Percentiles rank a stretch among this genome's conserved stretches.
phyloP scores from a whole-genome alignment of 352 stramenopile genomes.

The Phytophthora tentaculata region DNA sequence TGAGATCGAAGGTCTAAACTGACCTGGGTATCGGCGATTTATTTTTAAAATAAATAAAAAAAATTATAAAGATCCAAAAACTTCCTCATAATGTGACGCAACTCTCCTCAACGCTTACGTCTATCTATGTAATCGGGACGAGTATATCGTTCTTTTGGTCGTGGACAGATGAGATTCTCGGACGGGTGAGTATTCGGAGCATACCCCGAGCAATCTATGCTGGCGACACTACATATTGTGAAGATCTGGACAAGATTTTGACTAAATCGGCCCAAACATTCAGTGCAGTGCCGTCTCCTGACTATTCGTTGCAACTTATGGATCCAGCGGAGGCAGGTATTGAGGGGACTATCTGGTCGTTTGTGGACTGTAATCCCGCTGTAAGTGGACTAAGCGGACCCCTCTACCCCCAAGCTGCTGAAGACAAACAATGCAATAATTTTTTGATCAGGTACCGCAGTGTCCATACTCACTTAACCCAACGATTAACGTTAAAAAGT shows the following conservation, averaged over 20 bases:
- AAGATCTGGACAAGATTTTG: not conserved
- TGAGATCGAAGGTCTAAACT: conserved; percentile 7
- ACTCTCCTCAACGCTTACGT: not conserved
- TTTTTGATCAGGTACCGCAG: no score
- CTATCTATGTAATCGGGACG: not conserved
- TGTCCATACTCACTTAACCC: no score
- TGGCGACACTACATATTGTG: not conserved
- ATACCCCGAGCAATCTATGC: not conserved
- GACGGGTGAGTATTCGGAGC: not conserved
- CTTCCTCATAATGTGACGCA: not conserved
- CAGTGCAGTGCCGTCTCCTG: not conserved
- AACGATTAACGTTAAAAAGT: no score
- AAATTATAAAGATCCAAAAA: not conserved
- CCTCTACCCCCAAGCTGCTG: not conserved
- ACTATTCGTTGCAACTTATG: not conserved
- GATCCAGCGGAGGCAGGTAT: not conserved
- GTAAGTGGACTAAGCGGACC: not conserved
- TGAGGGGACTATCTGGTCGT: not conserved
- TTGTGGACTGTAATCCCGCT: not conserved
- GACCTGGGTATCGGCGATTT: not conserved
- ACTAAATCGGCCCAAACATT: not conserved
- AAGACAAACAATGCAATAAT: not conserved
- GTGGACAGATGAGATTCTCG: not conserved
- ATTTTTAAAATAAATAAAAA: no score
- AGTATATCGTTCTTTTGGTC: not conserved